Conservation (phyloP, 2,329 filamentous ascomycete species). For the Gremmenia infestans region DNA sequence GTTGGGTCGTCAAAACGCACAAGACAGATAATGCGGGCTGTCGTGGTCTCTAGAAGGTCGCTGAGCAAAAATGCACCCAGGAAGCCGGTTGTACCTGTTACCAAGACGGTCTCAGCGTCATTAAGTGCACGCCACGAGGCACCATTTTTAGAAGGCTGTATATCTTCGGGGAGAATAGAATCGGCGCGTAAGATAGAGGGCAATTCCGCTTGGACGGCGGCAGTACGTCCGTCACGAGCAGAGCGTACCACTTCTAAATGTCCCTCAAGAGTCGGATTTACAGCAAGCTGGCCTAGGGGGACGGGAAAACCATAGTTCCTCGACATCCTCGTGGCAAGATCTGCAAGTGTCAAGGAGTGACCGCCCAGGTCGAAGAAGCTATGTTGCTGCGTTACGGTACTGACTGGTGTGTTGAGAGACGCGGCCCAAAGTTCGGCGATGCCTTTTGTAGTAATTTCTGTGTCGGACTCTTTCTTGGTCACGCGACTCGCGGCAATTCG, state of each 20-base stretch:
- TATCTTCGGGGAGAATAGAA: constrained; percentile 62
- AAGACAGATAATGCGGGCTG: constrained; percentile 56
- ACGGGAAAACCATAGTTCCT: constrained; percentile 69
- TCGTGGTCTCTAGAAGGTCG: constrained; percentile 61
- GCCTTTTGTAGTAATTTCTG: constrained; percentile 60
- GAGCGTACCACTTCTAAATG: constrained; percentile 67
- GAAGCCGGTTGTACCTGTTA: constrained; percentile 88
- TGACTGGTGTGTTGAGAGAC: constrained; percentile 59
- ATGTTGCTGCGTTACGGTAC: constrained; percentile 60
- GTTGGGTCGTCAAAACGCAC: constrained; percentile 70
- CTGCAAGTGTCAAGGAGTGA: constrained; percentile 72
- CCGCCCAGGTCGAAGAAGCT: constrained; percentile 80
- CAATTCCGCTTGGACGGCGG: constrained; percentile 69
- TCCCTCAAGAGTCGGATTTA: constrained; percentile 65
- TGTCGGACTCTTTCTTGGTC: constrained; percentile 47
- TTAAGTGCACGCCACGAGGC: constrained; percentile 34
- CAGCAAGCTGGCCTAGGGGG: constrained; percentile 65
- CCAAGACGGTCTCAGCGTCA: constrained; percentile 57
- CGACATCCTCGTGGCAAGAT: constrained; percentile 66
- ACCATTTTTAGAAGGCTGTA: constrained; percentile 44
- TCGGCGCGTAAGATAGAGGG: constrained; percentile 65
- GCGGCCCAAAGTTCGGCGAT: constrained; percentile 70
- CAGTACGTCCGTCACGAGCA: constrained; percentile 67
- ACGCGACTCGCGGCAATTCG: constrained; percentile 29
- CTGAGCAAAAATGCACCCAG: constrained; percentile 73